Evolutionary conservation across 441 rosid species (phyloP), one percentile per base, ranked within the genome.

Genomic region (Biscutella laevigata): DNA sequence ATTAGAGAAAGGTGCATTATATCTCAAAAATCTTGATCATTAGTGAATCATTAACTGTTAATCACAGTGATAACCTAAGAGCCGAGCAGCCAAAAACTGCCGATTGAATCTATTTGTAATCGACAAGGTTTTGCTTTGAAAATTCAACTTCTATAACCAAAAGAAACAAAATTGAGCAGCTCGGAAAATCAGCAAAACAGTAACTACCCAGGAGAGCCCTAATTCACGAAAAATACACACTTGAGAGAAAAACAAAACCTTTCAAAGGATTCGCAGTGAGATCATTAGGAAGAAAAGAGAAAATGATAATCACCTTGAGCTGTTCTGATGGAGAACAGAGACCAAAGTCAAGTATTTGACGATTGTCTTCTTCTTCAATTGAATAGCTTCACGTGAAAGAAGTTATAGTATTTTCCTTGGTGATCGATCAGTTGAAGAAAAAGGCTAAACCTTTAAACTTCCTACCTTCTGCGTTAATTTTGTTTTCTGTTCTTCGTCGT

Each of bases 251-350:
- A 20, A 53, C 2, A 26, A 71, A 46, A 12, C 13, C 21, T 17
- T 34, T 14, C 10, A 10, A 15, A 40, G 9, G 24, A 46, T 26
- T 50, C 6, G 11, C 4, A 5, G 29, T 7, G 39, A 56, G 13
- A 29, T 30, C 2, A 9, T 27, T 7, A 16, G 12, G 29, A 14
- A 21, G 27, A 45, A 22, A 63, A 61, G 15, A 1, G 19, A 35
- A 60, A 29, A 11, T 11, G 62, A 53, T 35, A 50, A 61, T 62
- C 59, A 83, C 91, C 80, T 74, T 69, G 52, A 75, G 60, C 36
- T 52, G 70, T 32, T 19, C 13, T 43, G 59, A 59, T 27, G 48
- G 61, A 42, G 68, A 64, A 39, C 17, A 35, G 33, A 58, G 63
- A 64, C 74, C 52, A 62, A 74, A 56, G 53, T 56, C 67, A 29